These are phyloP conservation scores for Glycyrrhiza uralensis DNA, from an alignment of 306 rosid genomes.

Conservation along the genomic window DNA sequence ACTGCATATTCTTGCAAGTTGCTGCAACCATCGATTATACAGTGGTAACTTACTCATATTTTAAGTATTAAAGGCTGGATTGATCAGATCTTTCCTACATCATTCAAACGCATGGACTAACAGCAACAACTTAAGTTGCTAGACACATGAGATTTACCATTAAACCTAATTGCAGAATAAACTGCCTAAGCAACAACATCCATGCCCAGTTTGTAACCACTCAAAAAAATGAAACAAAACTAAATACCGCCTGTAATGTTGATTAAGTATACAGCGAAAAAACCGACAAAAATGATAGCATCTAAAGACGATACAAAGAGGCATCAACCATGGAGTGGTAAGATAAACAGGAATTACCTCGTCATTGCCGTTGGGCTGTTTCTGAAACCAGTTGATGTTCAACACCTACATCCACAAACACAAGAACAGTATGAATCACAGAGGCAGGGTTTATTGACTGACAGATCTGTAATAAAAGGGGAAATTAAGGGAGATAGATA, in stretches of 20 bases:
- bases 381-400: constrained; percentile 77
- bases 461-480: constrained; percentile 25
- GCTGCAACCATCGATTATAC: too few relatives aligned
- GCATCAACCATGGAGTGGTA: too few relatives aligned
- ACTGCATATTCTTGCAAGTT: too few relatives aligned
- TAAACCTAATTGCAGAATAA: too few relatives aligned
- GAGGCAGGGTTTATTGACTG: too few relatives aligned
- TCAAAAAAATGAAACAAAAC: too few relatives aligned
- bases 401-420: constrained; percentile 43
- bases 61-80: too few relatives aligned
- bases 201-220: too few relatives aligned
- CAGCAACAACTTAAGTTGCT: not conserved
- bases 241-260: too few relatives aligned
- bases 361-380: constrained; percentile 81
- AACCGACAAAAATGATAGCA: not conserved
- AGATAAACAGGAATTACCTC: constrained; percentile 45
- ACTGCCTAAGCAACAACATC: too few relatives aligned
- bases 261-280: not conserved
- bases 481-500: not conserved
- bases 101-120: not conserved
- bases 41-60: too few relatives aligned
- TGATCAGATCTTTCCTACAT: not conserved
- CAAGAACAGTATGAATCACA: too few relatives aligned
- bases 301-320: not conserved
- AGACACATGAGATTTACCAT: not conserved